These are phyloP conservation scores for Datisca glomerata DNA, from an alignment of 306 rosid species.

Conservation along the genomic window DNA sequence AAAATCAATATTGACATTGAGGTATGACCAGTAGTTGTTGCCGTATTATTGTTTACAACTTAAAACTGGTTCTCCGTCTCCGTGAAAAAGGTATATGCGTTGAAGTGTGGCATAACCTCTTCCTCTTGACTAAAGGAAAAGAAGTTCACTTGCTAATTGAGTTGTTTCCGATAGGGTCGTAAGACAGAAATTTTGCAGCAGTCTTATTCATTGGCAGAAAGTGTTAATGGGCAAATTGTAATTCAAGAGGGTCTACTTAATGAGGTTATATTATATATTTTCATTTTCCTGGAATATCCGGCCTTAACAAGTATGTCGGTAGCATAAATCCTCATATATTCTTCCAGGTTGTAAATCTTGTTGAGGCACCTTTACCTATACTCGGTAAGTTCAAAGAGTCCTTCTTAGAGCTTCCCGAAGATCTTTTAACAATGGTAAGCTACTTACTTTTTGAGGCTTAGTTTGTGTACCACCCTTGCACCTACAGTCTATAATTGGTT, in stretches of 20 bases:
- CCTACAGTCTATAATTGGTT: no score
- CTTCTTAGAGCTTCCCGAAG: conserved; percentile 89
- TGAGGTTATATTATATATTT: conserved; percentile 45
- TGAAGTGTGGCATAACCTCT: no score
- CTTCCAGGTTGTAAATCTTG: conserved; percentile 79
- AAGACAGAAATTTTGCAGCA: conserved; percentile 47
- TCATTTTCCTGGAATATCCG: conserved; percentile 16
- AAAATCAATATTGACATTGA: conserved; percentile 53
- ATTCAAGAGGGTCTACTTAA: conserved; percentile 62
- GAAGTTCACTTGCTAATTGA: conserved; percentile 1
- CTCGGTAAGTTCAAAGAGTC: conserved; percentile 76
- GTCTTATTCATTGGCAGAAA: conserved; percentile 53
- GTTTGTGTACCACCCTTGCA: not conserved
- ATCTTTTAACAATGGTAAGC: conserved; percentile 82
- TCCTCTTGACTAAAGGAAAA: no score
- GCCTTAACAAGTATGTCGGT: conserved; percentile 2
- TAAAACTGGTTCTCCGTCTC: no score
- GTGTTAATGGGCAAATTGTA: conserved; percentile 53
- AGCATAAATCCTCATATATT: not conserved
- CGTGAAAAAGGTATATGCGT: no score
- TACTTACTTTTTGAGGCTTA: conserved; percentile 5
- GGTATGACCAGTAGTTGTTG: conserved; percentile 24
- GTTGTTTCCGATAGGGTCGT: conserved; percentile 43
- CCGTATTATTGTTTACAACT: no score
- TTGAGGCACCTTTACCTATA: conserved; percentile 86